Evolutionary conservation across 331 rosid species (phyloP), one percentile per base, ranked within the genome.

Genomic region (Quercus phellos): DNA sequence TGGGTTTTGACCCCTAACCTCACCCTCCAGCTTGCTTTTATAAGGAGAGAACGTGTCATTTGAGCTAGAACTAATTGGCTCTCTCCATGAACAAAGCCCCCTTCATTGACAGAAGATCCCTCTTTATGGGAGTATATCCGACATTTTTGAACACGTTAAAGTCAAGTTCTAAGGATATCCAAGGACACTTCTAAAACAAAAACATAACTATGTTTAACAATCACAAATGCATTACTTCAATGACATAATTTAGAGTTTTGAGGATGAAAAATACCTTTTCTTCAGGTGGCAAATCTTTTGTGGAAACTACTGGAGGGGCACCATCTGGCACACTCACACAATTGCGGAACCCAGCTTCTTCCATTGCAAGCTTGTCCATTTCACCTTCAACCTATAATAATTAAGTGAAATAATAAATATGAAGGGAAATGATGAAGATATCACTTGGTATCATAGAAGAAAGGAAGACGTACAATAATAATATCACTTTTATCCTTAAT

Each of bases 251-350:
- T 16, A 66, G 70, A 66, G 50, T 21, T 50, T 21, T n/a, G 69
- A 73, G 46, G 51, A 64, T 7, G 51, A 55, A n/a, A 76, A 79
- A 70, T 74, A 95, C 99, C 99, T 85, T 55, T 43, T 95, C 90
- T 66, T 35, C 54, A 70, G 94, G 75, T 60, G 98, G 99, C 83
- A 95, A 70, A 5, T 91, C 93, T 70, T 88, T 93, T 46, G 75
- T 13, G 66, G 99, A 93, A 78, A 88, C 89, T 68, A 84, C 26
- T 46, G 96, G 59, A 74, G 99, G 98, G 63, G 99, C 99, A 76
- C 99, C 99, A 80, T 95, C 96, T 56, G 99, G 99, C 77, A 95
- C 99, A 86, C 98, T 95, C 55, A 93, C 92, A 29, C 99, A 95
- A 79, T 95, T 95, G 72, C 77, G 79, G 81, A 87, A 85, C 69